These are phyloP conservation scores for Ceratorhiza oryzae-sativae DNA, from an alignment of 1,284 basidiomycete species.

Conservation along the genomic window DNA sequence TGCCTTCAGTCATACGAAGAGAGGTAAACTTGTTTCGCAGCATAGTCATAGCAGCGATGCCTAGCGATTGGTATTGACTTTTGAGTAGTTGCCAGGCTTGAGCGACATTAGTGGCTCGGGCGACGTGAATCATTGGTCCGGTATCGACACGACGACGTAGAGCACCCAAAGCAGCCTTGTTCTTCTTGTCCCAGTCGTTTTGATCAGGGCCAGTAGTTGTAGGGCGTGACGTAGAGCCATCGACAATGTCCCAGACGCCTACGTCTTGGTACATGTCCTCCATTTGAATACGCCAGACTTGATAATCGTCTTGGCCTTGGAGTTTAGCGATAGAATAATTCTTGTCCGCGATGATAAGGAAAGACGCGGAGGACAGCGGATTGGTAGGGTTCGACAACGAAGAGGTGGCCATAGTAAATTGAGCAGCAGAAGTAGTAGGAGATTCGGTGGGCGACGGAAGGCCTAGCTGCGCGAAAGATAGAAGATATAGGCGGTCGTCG, in stretches of 20 bases:
- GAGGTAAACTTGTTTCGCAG: slow-evolving; percentile 10
- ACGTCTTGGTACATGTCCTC: slow-evolving; percentile 27
- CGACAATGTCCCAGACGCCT: slow-evolving; percentile 1
- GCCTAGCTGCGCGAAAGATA: too few relatives aligned
- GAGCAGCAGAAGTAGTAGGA: too few relatives aligned
- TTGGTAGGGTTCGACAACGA: too few relatives aligned
- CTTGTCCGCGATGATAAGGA: neutral
- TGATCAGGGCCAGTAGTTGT: neutral
- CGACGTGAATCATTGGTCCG: slow-evolving; percentile 11
- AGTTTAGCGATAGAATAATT: slow-evolving; percentile 15
- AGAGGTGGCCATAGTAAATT: too few relatives aligned
- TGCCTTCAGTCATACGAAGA: slow-evolving; percentile 3
- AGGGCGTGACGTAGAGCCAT: neutral
- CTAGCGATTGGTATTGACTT: neutral
- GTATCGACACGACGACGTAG: slow-evolving; percentile 7
- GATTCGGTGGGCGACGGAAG: too few relatives aligned
- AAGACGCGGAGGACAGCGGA: neutral
- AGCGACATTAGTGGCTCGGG: neutral
- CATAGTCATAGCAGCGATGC: slow-evolving; percentile 13
- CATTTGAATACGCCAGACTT: slow-evolving; percentile 16
- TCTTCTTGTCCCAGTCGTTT: neutral
- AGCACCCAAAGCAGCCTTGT: neutral
- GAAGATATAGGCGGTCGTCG: too few relatives aligned
- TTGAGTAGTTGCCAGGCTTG: neutral
- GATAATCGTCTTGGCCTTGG: slow-evolving; percentile 11